Base-by-base conservation (phyloP, 176 grass and related monocot genomes). In the Neostapfia colusana region DNA sequence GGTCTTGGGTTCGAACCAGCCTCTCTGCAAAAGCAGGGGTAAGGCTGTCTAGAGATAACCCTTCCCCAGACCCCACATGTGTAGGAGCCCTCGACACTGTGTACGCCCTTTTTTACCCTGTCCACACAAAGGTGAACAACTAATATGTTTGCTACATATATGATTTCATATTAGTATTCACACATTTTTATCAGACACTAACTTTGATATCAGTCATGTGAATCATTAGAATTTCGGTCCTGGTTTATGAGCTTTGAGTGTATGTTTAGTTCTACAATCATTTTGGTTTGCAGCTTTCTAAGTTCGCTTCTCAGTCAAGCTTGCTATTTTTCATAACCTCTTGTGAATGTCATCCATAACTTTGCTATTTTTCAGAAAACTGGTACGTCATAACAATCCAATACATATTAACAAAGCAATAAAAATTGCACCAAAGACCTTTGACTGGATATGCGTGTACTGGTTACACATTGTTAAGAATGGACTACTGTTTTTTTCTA, bases 91-190 rank as follows among this genome's bases (percentile, higher is more conserved):
- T n/a, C n/a, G n/a, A n/a, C n/a, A n/a, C n/a, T n/a, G n/a, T n/a
- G n/a, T n/a, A n/a, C n/a, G n/a, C n/a, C n/a, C n/a, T n/a, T n/a
- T n/a, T n/a, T n/a, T n/a, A 41, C 58, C 43, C 62, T 8, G 6
- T 72, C 21, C 34, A 18, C 41, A 36, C 10, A 78, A 67, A 71
- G 70, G 12, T 14, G 77, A 71, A 42, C 27, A 53, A 31, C 45
- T 55, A 78, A 35, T 1, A 36, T 63, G 34, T 16, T 35, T 71
- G 46, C 36, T 81, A 23, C 27, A 81, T 27, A 15, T 4, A 59
- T 59, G 25, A 14, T 61, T 31, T 34, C 27, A 76, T 50, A 61
- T 39, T 58, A 83, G 38, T 53, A 37, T 53, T 49, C 24, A 83
- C 24, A 65, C 43, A 65, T 16, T 25, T 45, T 46, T 31, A 43